Percentiles rank a stretch among this genome's conserved stretches.
These are phyloP conservation scores for Mycosphaerella arachidis DNA, from an alignment of 2,329 filamentous ascomycete species.

Conservation along the genomic window DNA sequence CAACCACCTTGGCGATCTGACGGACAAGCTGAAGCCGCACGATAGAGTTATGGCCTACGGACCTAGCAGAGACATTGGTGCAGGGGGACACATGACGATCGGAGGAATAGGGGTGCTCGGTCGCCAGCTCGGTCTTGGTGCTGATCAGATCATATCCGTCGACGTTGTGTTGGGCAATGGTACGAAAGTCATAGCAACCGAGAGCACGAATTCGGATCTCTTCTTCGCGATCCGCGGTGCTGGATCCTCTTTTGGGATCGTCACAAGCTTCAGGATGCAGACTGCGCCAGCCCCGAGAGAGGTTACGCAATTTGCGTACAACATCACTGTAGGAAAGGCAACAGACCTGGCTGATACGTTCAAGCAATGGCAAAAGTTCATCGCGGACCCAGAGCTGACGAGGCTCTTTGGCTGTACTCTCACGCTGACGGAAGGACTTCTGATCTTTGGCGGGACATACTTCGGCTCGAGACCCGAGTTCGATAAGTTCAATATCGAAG, in stretches of 20 bases:
- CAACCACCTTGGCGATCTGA: slow-evolving; percentile 13
- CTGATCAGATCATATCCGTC: slow-evolving; percentile 45
- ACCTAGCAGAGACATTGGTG: slow-evolving; percentile 16
- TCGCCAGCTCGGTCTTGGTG: slow-evolving; percentile 50
- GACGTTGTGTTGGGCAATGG: slow-evolving; percentile 41
- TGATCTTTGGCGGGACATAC: slow-evolving; percentile 18
- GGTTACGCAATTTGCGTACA: slow-evolving; percentile 19
- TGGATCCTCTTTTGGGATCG: slow-evolving; percentile 25
- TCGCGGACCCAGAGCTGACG: slow-evolving; percentile 17
- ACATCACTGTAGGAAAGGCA: slow-evolving; percentile 17
- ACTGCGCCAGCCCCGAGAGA: slow-evolving; percentile 24
- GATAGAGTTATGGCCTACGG: slow-evolving; percentile 17
- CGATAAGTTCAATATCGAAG: slow-evolving; percentile 13
- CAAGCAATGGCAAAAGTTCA: slow-evolving; percentile 19
- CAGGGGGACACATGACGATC: slow-evolving; percentile 18
- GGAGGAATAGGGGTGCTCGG: slow-evolving; percentile 41
- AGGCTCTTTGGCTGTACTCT: slow-evolving; percentile 17
- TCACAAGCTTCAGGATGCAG: slow-evolving; percentile 24
- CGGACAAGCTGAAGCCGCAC: slow-evolving; percentile 7
- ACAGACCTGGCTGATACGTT: slow-evolving; percentile 18
- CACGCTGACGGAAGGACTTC: slow-evolving; percentile 11
- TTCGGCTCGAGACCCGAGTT: slow-evolving; percentile 16
- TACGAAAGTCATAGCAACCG: slow-evolving; percentile 36
- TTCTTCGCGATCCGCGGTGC: slow-evolving; percentile 28
- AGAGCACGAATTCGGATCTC: slow-evolving; percentile 22